Evolutionary conservation across 129 eudicot species (phyloP).

Genomic region (Flaveria ramosissima): DNA sequence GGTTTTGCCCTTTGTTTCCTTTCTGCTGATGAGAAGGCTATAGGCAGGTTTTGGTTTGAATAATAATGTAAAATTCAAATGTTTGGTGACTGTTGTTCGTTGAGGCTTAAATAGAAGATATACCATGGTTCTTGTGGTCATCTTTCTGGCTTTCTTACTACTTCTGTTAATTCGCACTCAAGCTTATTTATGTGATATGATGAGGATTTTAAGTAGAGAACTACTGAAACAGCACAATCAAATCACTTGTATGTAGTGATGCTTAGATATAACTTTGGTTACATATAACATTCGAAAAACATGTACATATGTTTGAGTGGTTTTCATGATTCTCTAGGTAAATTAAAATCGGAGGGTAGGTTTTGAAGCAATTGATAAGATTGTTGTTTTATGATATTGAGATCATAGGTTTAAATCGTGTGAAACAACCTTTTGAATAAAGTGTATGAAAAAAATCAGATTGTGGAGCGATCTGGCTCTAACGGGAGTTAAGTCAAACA

Average conservation of each 20-base stretch:
- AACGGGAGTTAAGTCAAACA: no score
- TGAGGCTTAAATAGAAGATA: background rate
- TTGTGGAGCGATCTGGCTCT: no score
- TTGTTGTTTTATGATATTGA: no score
- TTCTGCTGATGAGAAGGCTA: conserved; percentile 40
- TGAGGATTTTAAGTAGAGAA: no score
- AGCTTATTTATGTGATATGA: background rate
- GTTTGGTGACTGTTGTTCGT: background rate
- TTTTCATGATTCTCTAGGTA: no score
- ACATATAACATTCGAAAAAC: background rate
- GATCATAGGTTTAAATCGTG: no score
- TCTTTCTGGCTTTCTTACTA: background rate
- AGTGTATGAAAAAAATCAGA: no score
- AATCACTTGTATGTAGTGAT: background rate
- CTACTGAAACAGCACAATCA: no score
- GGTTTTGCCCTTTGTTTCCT: conserved; percentile 29
- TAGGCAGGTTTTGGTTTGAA: conserved; percentile 34
- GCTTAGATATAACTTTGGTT: background rate
- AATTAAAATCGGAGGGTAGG: no score
- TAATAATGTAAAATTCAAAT: conserved; percentile 35
- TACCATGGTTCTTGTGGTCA: conserved; percentile 20
- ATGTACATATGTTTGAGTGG: no score
- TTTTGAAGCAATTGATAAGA: no score
- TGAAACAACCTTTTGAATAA: no score
- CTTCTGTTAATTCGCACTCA: background rate